phyloP scores from a whole-genome alignment of 208 protist genomes.

The Leishmania tarentolae region DNA sequence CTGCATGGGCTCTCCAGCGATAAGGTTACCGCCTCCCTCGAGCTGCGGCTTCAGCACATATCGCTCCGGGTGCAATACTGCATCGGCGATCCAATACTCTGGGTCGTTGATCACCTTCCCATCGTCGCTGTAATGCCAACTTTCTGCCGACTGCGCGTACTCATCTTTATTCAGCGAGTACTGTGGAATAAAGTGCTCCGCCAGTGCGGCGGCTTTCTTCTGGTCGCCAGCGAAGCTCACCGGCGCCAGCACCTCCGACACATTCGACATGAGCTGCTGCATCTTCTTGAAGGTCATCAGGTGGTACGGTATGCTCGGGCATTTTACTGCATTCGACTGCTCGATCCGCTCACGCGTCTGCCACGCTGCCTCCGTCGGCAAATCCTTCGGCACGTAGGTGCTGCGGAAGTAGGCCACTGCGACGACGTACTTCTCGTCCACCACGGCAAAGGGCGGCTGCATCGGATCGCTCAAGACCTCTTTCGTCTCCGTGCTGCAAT shows the following conservation, averaged over 20 bases:
- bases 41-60: conserved; percentile 97
- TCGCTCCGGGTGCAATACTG: conserved; percentile 60
- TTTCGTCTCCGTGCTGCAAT: conserved; percentile 4
- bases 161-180: conserved; percentile 88
- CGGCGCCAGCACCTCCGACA: conserved; percentile 60
- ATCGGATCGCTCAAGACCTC: background rate
- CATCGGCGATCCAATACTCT: conserved; percentile 68
- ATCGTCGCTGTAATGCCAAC: conserved; percentile 19
- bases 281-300: conserved; percentile 96
- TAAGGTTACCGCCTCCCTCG: conserved; percentile 95
- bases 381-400: conserved; percentile 93
- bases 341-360: conserved; percentile 74
- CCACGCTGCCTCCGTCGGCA: conserved; percentile 80
- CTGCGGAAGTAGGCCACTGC: conserved; percentile 94
- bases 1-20: conserved; percentile 79
- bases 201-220: conserved; percentile 46
- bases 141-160: conserved; percentile 29
- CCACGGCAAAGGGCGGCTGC: conserved; percentile 59
- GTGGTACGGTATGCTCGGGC: conserved; percentile 94
- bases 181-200: conserved; percentile 82
- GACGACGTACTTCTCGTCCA: conserved; percentile 64
- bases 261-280: conserved; percentile 91
- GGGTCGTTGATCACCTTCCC: conserved; percentile 25
- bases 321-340: conserved; percentile 91
- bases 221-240: conserved; percentile 60